A percentile compares a stretch with the other conserved stretches of the same genome.
Evolutionary conservation across 1,284 basidiomycete genomes (phyloP).

Genomic region (Heterobasidion annosum): DNA sequence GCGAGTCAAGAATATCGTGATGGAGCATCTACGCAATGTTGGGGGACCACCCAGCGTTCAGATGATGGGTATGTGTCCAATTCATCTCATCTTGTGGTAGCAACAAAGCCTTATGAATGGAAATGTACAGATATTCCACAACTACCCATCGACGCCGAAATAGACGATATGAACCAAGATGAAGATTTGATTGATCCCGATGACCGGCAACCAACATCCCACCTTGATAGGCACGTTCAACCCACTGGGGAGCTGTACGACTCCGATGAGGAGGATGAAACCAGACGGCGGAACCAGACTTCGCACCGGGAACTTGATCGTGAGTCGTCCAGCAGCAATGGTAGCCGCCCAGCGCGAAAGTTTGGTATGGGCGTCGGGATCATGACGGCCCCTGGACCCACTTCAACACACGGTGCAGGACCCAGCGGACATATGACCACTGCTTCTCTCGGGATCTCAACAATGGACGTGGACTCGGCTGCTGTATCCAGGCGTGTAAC

Average conservation of each 20-base stretch:
- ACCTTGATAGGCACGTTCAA: constrained; percentile 67
- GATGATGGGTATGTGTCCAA: constrained; percentile 57
- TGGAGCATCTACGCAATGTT: constrained; percentile 82
- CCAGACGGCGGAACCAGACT: constrained; percentile 60
- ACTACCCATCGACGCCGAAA: constrained; percentile 65
- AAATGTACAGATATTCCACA: constrained; percentile 51
- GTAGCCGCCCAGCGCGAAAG: constrained; percentile 36
- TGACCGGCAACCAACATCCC: constrained; percentile 60
- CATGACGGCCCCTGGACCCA: constrained; percentile 45
- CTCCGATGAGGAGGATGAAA: constrained; percentile 83
- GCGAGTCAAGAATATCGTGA: constrained; percentile 85
- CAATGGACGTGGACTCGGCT: constrained; percentile 22
- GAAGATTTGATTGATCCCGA: constrained; percentile 77
- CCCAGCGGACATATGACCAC: constrained; percentile 60
- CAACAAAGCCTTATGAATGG: background rate
- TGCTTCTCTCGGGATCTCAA: constrained; percentile 17
- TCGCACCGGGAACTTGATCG: constrained; percentile 36
- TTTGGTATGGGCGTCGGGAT: constrained; percentile 65
- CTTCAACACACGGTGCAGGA: constrained; percentile 59
- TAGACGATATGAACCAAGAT: constrained; percentile 74
- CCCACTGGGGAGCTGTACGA: constrained; percentile 76
- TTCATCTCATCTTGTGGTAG: background rate
- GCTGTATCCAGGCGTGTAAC: constrained; percentile 1
- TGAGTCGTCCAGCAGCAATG: constrained; percentile 21
- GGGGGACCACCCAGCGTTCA: constrained; percentile 88